Evolutionary conservation across 441 rosid species (phyloP), one percentile per base, ranked within the genome.

Genomic region (Mallotus repandus): DNA sequence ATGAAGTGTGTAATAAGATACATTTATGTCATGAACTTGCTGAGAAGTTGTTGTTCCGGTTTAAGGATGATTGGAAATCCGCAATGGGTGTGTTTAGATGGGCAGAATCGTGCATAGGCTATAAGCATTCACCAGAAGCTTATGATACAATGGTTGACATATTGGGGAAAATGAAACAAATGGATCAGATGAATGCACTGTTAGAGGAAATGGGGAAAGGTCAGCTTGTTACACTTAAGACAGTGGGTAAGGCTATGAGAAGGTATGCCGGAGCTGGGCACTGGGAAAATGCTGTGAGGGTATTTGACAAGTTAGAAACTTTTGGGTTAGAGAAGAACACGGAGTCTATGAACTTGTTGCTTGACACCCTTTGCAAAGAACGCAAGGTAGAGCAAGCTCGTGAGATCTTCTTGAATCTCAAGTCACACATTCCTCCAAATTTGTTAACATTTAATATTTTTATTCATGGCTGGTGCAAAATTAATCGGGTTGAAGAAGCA

Each of bases 401-500:
- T 0, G 82, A 46, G 2, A 70, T 91, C 58, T 87, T 88, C 84
- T 58, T 86, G 65, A 80, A 81, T 76, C 92, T 94, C 3, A 91
- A 89, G 75, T 70, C 91, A 7, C 82, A 84, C 70, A 85, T 92
- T 77, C 56, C 80, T 7, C 96, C 98, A 2, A 53, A 89, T 29
- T 29, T 84, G 85, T 84, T 16, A 63, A 79, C 76, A 1, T 94
- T 90, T 76, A 92, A 92, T 67, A 92, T 94, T 54, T 88, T 92
- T 53, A 89, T 94, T 66, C 88, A 90, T 52, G 98, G 99, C 59
- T 94, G 99, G 99, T 92, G 98, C 76, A 86, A 88, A 80, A 73
- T 83, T n/a, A 86, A 85, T 63, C 84, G 88, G 57, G 87, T 89
- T 4, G 96, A 91, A 52, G 98, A 92, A 77, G 99, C 97, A 60